Base-by-base conservation (phyloP, 2,329 filamentous ascomycete genomes). In the Colletotrichum costaricense region DNA sequence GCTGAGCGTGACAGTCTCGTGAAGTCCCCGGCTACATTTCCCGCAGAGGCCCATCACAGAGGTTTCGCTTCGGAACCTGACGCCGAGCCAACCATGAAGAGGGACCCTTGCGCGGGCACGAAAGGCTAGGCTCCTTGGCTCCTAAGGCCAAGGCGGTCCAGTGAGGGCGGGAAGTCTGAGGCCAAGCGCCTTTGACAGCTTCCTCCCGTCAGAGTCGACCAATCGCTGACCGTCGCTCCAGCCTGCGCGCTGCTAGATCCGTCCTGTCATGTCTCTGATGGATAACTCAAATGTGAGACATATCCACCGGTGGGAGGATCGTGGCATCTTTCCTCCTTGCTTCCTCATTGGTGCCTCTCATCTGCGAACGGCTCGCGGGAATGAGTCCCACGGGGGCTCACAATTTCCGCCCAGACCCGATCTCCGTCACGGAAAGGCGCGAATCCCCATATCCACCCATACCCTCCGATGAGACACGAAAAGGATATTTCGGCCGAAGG, bases 311-410 rank as follows among this genome's bases (percentile, higher is more conserved):
- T 24, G 56, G 26, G 26, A 65, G 55, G 28, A 58, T 55, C 9
- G 67, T 56, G 42, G 57, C 35, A 66, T 71, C 35, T 66, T 72
- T 58, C 46, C 60, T 70, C 56, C 24, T 56, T 38, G 66, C 9
- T 16, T 60, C n/a, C 19, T 65, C 16, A 69, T 60, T 69, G 57
- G 56, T 35, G 12, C n/a, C 56, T 60, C 28, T 49, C 67, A 66
- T 71, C 71, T 71, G 71, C 71, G 71, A 73, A 73, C 71, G 30
- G 71, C 35, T 24, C 12, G 33, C 38, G 26, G 55, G 71, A 66
- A 62, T 71, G 46, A 16, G 24, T 14, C 24, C 56, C 26, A 28
- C 35, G 58, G 60, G 22, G 22, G 16, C 1, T 22, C 24, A 11
- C 49, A 56, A 26, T 57, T 57, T 65, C 49, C 28, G 35, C 56